Evolutionary conservation across 768 basidiomycete genomes (phyloP).

Genomic region (Pulveroboletus frians): DNA sequence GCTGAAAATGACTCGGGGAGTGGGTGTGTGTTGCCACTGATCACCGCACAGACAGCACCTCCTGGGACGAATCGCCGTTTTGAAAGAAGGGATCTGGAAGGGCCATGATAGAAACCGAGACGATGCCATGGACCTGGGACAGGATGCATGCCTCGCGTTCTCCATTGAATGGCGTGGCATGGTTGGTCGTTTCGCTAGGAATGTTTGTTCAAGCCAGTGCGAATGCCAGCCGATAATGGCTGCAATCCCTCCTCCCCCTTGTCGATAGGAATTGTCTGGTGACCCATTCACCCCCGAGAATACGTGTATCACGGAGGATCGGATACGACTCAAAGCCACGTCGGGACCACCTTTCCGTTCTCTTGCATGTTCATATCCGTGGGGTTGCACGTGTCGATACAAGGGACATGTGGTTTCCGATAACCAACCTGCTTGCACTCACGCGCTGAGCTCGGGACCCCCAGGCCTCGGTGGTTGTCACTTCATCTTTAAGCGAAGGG

Average conservation of each 20-base stretch:
- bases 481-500: not conserved
- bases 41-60: not conserved
- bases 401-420: not conserved
- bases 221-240: not conserved
- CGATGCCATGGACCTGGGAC: not conserved
- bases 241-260: too few relatives aligned
- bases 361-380: not conserved
- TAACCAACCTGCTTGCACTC: not conserved
- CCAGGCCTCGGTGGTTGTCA: not conserved
- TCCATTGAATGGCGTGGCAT: not conserved
- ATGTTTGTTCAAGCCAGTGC: not conserved
- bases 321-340: not conserved
- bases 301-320: not conserved
- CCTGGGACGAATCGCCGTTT: constrained; percentile 2
- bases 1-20: too few relatives aligned
- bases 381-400: not conserved
- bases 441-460: not conserved
- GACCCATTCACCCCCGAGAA: not conserved
- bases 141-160: constrained; percentile 2
- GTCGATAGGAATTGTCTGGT: not conserved
- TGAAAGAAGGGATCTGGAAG: not conserved
- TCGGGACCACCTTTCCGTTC: not conserved
- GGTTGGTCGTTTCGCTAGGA: not conserved
- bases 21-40: not conserved
- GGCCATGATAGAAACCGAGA: not conserved